phyloP scores from a whole-genome alignment of 1,284 basidiomycete species.

The Austroboletus niveus region DNA sequence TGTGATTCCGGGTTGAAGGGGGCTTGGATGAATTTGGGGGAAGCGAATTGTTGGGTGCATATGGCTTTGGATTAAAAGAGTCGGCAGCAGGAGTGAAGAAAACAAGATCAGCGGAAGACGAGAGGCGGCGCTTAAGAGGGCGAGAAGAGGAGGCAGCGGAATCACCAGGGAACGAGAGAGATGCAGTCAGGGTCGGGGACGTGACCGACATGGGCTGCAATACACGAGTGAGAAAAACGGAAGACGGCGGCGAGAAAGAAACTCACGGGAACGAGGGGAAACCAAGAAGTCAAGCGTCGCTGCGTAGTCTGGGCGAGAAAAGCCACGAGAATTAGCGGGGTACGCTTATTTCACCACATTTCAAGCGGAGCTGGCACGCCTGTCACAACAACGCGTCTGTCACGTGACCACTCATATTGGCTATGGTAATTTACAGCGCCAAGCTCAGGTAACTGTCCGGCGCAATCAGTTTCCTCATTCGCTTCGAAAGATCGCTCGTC shows the following conservation, averaged over 20 bases:
- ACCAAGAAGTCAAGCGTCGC: neutral
- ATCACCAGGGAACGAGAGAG: conserved; percentile 23
- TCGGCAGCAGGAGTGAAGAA: conserved; percentile 59
- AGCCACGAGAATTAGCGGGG: conserved; percentile 5
- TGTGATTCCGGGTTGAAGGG: conserved; percentile 30
- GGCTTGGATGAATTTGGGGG: conserved; percentile 20
- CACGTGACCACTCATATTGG: conserved; percentile 25
- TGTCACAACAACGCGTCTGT: conserved; percentile 25
- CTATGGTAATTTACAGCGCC: conserved; percentile 38
- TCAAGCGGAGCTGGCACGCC: conserved; percentile 42
- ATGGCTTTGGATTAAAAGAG: conserved; percentile 60
- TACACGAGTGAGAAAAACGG: neutral
- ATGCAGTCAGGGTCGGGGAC: conserved; percentile 22
- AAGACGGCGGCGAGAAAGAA: conserved; percentile 1
- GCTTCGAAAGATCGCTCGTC: neutral
- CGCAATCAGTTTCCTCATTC: conserved; percentile 11
- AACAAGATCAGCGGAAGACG: conserved; percentile 41
- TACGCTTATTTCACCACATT: conserved; percentile 33
- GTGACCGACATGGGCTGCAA: conserved; percentile 31
- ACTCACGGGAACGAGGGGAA: neutral
- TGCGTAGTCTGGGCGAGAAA: conserved; percentile 14
- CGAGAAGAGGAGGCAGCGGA: conserved; percentile 20
- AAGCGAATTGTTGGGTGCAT: conserved; percentile 38
- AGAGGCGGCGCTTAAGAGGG: conserved; percentile 50
- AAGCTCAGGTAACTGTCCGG: conserved; percentile 51